Percentiles rank a stretch among this genome's conserved stretches.
These are phyloP conservation scores for Phytophthora pseudosyringae DNA, from an alignment of 352 stramenopile species.

Conservation along the genomic window DNA sequence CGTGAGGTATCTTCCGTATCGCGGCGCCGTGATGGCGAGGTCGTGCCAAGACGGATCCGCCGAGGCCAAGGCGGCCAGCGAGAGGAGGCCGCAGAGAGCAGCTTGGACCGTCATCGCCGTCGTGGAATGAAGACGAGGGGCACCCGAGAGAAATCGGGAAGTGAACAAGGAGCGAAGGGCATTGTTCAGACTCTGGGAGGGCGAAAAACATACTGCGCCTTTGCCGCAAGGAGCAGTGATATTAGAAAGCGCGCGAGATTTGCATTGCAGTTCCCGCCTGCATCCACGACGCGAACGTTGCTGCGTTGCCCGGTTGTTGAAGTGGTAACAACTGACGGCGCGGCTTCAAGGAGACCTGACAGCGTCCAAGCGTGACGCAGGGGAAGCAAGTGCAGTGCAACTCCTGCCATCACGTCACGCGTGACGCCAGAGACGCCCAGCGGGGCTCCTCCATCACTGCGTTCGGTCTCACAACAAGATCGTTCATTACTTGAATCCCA, in stretches of 20 bases:
- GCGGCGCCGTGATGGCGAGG: background rate
- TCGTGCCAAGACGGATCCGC: background rate
- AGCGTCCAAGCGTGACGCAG: background rate
- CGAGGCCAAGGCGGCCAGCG: slow-evolving; percentile 1
- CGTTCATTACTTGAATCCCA: too few species aligned
- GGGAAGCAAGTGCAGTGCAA: background rate
- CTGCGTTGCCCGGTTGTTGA: background rate
- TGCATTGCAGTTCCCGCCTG: slow-evolving; percentile 2
- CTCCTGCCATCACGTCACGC: background rate
- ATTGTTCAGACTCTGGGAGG: too few species aligned
- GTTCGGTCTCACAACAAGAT: too few species aligned
- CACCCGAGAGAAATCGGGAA: slow-evolving; percentile 5
- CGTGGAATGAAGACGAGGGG: background rate
- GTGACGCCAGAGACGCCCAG: too few species aligned
- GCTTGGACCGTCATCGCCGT: slow-evolving; percentile 16
- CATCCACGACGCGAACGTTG: slow-evolving; percentile 2
- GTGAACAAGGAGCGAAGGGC: slow-evolving; percentile 1
- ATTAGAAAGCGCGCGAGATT: slow-evolving; percentile 3
- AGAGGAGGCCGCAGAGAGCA: slow-evolving; percentile 5
- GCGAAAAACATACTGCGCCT: too few species aligned
- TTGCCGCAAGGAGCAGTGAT: background rate
- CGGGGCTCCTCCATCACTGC: too few species aligned
- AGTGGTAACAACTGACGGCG: slow-evolving; percentile 7
- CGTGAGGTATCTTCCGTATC: background rate
- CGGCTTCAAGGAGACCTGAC: background rate